Base-by-base conservation (phyloP, 805 yeast genomes). In the Yarrowia deformans region DNA sequence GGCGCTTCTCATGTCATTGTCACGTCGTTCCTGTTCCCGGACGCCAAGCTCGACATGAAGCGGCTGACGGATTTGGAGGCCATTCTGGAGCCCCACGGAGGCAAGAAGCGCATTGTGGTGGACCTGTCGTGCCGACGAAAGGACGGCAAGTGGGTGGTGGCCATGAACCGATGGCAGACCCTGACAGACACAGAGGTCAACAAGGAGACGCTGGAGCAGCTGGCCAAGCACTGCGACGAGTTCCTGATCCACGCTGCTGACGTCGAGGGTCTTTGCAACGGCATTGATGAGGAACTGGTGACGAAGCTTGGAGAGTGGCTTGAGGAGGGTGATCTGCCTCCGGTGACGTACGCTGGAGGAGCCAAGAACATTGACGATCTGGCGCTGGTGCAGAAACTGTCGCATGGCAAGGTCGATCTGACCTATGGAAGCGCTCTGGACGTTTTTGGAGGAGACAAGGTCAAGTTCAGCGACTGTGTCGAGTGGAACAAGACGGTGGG, bases 91-190 rank as follows among this genome's bases (percentile, higher is more conserved):
- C 66, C 66, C 8, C 34, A 43, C 8, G 66, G 66, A 32, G 97
- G 97, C 0, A 85, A 83, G 67, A 78, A 81, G 16, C 81, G 82
- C 3, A 79, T 95, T n/a, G 93, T 95, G 9, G 88, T 95, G 52
- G 99, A 95, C 77, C 82, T 95, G 74, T 91, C 97, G 77, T 94
- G 98, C 77, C 84, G 97, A 70, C 78, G 80, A 18, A 75, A 74
- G n/a, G 74, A 79, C n/a, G 71, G 75, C 67, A 77, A 81, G 55
- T 95, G 99, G 99, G 84, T 89, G 43, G 99, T 95, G n/a, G 97
- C 98, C 1, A 95, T 93, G 87, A 93, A 95, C 79, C 90, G 93
- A 78, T 95, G 99, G 99, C 98, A 93, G 77, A 90, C 93, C 0
- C 79, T 93, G 37, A 95, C 99, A 0, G 83, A 84, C 48, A 83